A percentile compares a stretch with the other conserved stretches of the same genome.
These are phyloP conservation scores for Termitomyces sp. DNA, from an alignment of 768 basidiomycete species.

Conservation along the genomic window DNA sequence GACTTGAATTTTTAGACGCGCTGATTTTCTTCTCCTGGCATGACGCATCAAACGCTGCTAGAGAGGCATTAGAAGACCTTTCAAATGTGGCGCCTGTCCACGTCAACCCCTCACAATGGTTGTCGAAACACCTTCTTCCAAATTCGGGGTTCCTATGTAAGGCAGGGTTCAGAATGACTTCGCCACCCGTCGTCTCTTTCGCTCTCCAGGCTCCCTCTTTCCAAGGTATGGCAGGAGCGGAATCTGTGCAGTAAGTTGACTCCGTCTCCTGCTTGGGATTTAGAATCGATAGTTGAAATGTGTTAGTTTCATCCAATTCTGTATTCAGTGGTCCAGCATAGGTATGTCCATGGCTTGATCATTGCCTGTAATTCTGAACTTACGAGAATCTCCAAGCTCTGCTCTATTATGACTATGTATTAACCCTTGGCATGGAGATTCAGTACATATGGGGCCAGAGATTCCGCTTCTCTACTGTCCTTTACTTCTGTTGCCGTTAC, in stretches of 20 bases:
- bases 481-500: conserved; percentile 24
- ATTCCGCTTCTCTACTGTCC: conserved; percentile 20
- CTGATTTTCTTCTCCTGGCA: background rate
- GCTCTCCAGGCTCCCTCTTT: background rate
- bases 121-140: background rate
- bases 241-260: background rate
- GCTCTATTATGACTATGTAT: conserved; percentile 21
- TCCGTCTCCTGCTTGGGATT: background rate
- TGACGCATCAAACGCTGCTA: background rate
- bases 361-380: background rate
- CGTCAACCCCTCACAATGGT: background rate
- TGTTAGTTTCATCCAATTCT: conserved; percentile 8
- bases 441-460: conserved; percentile 21
- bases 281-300: background rate
- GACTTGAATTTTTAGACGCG: background rate
- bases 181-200: background rate
- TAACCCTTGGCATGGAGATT: conserved; percentile 21
- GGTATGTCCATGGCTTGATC: background rate
- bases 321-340: conserved; percentile 14
- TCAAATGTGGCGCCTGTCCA: background rate
- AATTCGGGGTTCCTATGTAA: background rate
- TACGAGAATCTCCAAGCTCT: conserved; percentile 8
- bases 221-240: background rate
- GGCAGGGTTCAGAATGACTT: background rate
- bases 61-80: background rate